Base-by-base conservation (phyloP, 495 filamentous ascomycete species). In the Aspergillus sparsus region DNA sequence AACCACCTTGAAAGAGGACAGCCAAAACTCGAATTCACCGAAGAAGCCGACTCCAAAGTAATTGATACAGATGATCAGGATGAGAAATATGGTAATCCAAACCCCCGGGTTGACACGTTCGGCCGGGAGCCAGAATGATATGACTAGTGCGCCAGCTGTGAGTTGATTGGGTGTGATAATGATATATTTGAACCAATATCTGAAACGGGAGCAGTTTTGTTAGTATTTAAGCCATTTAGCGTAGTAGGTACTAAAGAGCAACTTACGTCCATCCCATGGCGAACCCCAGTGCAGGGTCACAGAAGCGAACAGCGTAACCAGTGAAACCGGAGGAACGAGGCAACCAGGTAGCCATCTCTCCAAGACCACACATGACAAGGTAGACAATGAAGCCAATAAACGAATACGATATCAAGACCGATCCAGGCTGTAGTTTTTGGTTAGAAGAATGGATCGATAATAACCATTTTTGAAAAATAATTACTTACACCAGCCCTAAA, bases 1-100 rank as follows among this genome's bases (percentile, higher is more conserved):
- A 27, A 91, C 64, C 15, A 91, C 85, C 64, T 93, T 93, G 76
- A 91, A 79, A 49, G 82, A 81, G 3, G 84, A 88, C 49, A 93
- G 84, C 88, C 88, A 91, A 71, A 92, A 93, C 66, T 93, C 89
- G 59, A 89, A 83, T 73, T 93, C 90, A 41, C 90, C 90, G 58
- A 91, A 92, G 74, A 88, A 89, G 4, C 68, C 66, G 10, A 93
- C 85, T 6, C 80, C 80, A 49, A 84, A 80, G 66, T 82, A 80
- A 62, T 85, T 85, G 69, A 85, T 78, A 46, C 55, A 57, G 36
- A 85, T 64, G 59, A 85, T 80, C n/a, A 77, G 27, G 7, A 83
- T 66, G 1, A 85, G 64, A 60, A 85, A 80, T 8, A 86, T 63
- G 0, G 82, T 75, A 27, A 86, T 85, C 77, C 80, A 85, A 0